phyloP scores from a whole-genome alignment of 192 early-diverging fungal genomes.

The Coemansia sp. region DNA sequence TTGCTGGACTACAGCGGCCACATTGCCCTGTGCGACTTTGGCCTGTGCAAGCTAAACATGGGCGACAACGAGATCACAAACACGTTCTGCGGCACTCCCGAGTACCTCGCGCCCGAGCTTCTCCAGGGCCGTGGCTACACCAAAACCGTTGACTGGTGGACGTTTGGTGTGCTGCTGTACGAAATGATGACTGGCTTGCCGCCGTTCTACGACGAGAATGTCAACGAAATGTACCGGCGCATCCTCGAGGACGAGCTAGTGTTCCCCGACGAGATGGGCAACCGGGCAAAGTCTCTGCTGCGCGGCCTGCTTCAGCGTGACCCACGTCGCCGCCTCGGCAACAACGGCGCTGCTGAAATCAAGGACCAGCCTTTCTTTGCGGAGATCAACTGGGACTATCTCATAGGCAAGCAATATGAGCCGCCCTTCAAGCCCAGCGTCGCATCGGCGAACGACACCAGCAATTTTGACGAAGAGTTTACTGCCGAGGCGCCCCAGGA shows the following conservation, averaged over 20 bases:
- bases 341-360: conserved; percentile 83
- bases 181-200: conserved; percentile 87
- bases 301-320: conserved; percentile 74
- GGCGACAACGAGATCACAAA: conserved; percentile 86
- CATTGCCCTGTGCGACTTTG: conserved; percentile 92
- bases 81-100: conserved; percentile 98
- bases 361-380: conserved; percentile 94
- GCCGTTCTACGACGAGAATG: conserved; percentile 92
- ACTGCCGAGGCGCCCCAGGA: conserved; percentile 90
- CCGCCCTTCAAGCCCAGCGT: conserved; percentile 93
- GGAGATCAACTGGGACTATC: conserved; percentile 81
- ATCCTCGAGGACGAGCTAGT: conserved; percentile 86
- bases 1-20: conserved; percentile 91
- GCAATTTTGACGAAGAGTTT: conserved; percentile 98
- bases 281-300: conserved; percentile 62
- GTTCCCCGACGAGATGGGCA: conserved; percentile 71
- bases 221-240: conserved; percentile 92
- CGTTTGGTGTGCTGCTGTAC: conserved; percentile 85
- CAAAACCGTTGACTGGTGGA: conserved; percentile 97
- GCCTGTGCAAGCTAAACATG: conserved; percentile 92
- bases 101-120: conserved; percentile 93
- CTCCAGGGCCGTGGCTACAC: conserved; percentile 81
- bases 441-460: conserved; percentile 82
- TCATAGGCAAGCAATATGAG: conserved; percentile 86
- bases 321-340: conserved; percentile 76